Conservation (phyloP, 805 yeast genomes). For the Yarrowia sp. region DNA sequence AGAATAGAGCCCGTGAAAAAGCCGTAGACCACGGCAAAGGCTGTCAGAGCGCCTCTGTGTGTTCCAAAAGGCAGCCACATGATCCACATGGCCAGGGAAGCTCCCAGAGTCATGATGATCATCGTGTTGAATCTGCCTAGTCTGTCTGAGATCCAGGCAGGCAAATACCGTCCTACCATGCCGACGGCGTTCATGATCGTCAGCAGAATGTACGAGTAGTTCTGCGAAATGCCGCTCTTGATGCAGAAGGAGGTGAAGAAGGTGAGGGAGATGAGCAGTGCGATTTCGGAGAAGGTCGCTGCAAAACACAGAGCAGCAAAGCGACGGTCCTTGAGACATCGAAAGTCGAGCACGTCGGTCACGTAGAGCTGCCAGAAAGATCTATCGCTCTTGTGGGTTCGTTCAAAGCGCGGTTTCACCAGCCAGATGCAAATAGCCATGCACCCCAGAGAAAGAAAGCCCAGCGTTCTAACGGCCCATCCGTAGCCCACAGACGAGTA, state of each 20-base stretch:
- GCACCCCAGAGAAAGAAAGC: slow-evolving; percentile 47
- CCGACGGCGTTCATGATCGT: slow-evolving; percentile 47
- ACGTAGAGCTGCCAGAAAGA: slow-evolving; percentile 19
- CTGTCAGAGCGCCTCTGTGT: slow-evolving; percentile 42
- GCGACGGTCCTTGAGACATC: slow-evolving; percentile 44
- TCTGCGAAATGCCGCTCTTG: slow-evolving; percentile 45
- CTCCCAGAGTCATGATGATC: slow-evolving; percentile 40
- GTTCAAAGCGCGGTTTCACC: slow-evolving; percentile 45
- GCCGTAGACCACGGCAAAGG: slow-evolving; percentile 53
- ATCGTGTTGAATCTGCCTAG: slow-evolving; percentile 56
- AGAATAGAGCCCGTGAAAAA: slow-evolving; percentile 56
- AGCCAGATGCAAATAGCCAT: slow-evolving; percentile 41
- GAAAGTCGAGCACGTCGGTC: slow-evolving; percentile 21
- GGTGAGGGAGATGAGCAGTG: slow-evolving; percentile 49
- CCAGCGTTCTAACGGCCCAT: slow-evolving; percentile 60
- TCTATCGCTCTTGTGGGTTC: slow-evolving; percentile 26
- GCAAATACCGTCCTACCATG: slow-evolving; percentile 46
- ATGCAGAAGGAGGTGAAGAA: slow-evolving; percentile 55
- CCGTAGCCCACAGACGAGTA: slow-evolving; percentile 52
- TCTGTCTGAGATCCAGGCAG: slow-evolving; percentile 47
- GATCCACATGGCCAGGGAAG: slow-evolving; percentile 39
- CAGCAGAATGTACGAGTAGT: slow-evolving; percentile 47
- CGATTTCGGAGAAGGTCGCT: slow-evolving; percentile 48
- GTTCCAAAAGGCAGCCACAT: slow-evolving; percentile 48
- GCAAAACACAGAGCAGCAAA: slow-evolving; percentile 47